Percentiles rank a stretch among this genome's conserved stretches.
These are phyloP conservation scores for Mycena venus DNA, from an alignment of 768 basidiomycete genomes.

Conservation along the genomic window DNA sequence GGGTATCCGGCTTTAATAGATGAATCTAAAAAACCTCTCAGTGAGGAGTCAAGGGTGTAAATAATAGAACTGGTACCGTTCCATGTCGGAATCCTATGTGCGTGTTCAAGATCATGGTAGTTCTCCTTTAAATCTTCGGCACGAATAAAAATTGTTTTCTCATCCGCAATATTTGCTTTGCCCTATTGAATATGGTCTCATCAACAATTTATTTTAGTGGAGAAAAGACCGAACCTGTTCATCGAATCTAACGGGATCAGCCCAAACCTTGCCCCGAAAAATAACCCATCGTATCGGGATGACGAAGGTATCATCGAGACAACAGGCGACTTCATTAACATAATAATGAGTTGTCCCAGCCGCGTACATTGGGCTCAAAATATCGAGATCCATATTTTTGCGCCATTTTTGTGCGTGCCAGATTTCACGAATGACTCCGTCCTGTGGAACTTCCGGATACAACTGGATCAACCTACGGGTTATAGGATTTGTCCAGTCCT, in stretches of 20 bases:
- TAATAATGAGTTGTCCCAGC: neutral
- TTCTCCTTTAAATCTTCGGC: too few species aligned
- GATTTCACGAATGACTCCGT: neutral
- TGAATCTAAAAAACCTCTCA: neutral
- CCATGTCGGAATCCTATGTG: neutral
- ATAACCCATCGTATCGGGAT: constrained; percentile 5
- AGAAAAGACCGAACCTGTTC: neutral
- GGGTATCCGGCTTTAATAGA: neutral
- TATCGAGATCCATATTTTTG: neutral
- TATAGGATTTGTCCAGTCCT: constrained; percentile 3
- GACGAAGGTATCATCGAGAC: neutral
- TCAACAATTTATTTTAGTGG: neutral
- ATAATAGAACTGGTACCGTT: neutral
- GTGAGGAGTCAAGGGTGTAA: neutral
- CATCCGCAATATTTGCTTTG: neutral
- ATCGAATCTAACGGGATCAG: neutral
- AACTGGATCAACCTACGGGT: neutral
- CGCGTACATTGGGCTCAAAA: neutral
- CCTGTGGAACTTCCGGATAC: constrained; percentile 4
- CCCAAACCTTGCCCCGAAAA: neutral
- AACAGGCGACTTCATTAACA: neutral
- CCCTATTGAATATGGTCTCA: neutral
- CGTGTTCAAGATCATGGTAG: neutral
- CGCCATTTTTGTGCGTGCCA: too few species aligned
- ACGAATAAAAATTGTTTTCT: neutral